Base-by-base conservation (phyloP, 1,284 basidiomycete species). In the Cutaneotrichosporon spelunceum region DNA sequence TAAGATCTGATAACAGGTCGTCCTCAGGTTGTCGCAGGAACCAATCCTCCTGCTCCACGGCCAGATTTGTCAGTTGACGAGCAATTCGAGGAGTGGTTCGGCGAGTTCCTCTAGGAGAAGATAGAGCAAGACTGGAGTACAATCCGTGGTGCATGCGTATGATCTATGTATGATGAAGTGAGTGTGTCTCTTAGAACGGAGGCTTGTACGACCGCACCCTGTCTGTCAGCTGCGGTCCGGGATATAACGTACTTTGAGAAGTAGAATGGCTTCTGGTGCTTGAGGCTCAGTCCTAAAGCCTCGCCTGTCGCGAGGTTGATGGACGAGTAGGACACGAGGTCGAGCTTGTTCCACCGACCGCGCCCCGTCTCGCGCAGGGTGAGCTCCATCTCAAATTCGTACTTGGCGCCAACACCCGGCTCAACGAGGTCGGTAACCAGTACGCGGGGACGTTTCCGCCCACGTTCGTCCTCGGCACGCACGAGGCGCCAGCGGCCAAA, bases 231-330 rank as follows among this genome's bases (percentile, higher is more conserved):
- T n/a, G 1, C 2, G 21, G 8, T 10, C 6, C 16, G 2, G 27
- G 16, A 16, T 1, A 4, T n/a, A 4, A 74, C 78, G 62, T 63
- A 80, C 79, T 90, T 92, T 47, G 91, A 94, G 78, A 96, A 96
- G 86, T 90, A 93, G 76, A 92, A 96, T 26, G 91, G 86, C 63
- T 90, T 83, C 74, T 93, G 90, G 70, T 93, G 87, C 73, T 89
- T 90, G 68, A 94, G 80, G 9, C 85, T 82, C 50, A 95, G 80
- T 21, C 88, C 85, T 23, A 84, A 77, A 14, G 84, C 81, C 76
- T 94, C 91, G 2, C 90, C 91, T 23, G 84, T 90, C 49, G 84
- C 84, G 27, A 89, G 72, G 65, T 90, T 85, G 33, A 93, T 84
- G 0, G 87, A 87, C 62, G 88, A 83, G 75, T 95, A 95, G 14